phyloP scores from a whole-genome alignment of 1,284 basidiomycete species.

The Boletus austroedulis region DNA sequence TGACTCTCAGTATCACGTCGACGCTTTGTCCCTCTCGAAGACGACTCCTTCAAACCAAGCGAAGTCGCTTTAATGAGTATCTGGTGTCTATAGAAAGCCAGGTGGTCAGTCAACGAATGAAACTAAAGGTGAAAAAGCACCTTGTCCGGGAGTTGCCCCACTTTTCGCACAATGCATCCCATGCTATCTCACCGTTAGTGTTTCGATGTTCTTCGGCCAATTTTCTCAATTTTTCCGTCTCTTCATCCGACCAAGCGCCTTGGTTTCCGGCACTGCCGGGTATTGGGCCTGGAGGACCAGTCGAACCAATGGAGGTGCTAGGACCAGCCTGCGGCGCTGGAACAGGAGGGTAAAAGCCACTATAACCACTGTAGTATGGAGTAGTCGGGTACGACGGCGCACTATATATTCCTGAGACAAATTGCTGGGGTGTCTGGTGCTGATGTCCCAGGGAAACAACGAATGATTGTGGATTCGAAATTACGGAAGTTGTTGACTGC shows the following conservation, averaged over 20 bases:
- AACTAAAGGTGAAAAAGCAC: constrained; percentile 35
- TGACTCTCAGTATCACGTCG: constrained; percentile 48
- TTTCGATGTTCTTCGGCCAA: constrained; percentile 63
- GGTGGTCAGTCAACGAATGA: constrained; percentile 10
- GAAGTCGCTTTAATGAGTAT: constrained; percentile 73
- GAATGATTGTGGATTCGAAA: constrained; percentile 68
- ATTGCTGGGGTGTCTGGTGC: constrained; percentile 38
- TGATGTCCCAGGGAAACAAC: constrained; percentile 57
- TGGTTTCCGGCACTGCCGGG: constrained; percentile 52
- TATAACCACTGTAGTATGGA: constrained; percentile 46
- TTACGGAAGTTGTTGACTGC: constrained; percentile 41
- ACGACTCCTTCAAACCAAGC: constrained; percentile 71
- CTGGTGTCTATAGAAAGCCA: constrained; percentile 53
- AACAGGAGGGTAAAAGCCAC: constrained; percentile 37
- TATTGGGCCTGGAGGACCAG: constrained; percentile 11
- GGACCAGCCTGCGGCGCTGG: constrained; percentile 28
- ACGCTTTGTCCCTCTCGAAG: constrained; percentile 61
- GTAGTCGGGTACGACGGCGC: constrained; percentile 52
- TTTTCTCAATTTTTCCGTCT: constrained; percentile 61
- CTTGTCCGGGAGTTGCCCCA: constrained; percentile 71
- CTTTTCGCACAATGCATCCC: constrained; percentile 69
- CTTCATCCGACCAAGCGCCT: constrained; percentile 74
- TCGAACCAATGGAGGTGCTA: constrained; percentile 28
- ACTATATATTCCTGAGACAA: constrained; percentile 41
- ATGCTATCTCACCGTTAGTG: constrained; percentile 57